These are phyloP conservation scores for Plasmodium gaboni DNA, from an alignment of 169 alveolate species.

Conservation along the genomic window DNA sequence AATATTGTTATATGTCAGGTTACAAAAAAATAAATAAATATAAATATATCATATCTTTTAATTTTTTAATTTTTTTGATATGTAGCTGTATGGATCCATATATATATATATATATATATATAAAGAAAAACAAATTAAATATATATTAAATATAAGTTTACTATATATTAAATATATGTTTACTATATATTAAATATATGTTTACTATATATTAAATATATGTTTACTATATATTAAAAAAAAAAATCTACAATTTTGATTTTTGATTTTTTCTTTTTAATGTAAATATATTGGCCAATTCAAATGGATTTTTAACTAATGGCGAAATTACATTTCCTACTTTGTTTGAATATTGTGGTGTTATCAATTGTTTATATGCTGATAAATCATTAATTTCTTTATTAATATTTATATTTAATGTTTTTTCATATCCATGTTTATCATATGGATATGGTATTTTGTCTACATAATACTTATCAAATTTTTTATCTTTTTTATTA, in stretches of 20 bases:
- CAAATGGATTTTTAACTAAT: conserved; percentile 25
- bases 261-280: conserved; percentile 12
- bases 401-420: conserved; percentile 48
- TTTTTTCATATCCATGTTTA: conserved; percentile 25
- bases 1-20: too few relatives aligned
- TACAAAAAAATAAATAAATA: too few relatives aligned
- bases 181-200: too few relatives aligned
- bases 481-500: conserved; percentile 56
- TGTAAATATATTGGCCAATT: conserved; percentile 37
- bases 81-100: too few relatives aligned
- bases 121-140: too few relatives aligned
- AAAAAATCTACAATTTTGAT: conserved; percentile 21
- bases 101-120: too few relatives aligned
- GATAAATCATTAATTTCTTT: conserved; percentile 52
- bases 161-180: too few relatives aligned
- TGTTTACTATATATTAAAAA: not conserved
- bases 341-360: conserved; percentile 42
- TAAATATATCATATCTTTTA: too few relatives aligned
- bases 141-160: too few relatives aligned
- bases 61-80: too few relatives aligned
- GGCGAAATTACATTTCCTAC: conserved; percentile 54
- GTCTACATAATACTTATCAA: conserved; percentile 31
- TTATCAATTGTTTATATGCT: conserved; percentile 6
- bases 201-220: too few relatives aligned
- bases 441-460: conserved; percentile 59